Base-by-base conservation (phyloP, 352 stramenopile species). In the Phytopythium oedochilum region DNA sequence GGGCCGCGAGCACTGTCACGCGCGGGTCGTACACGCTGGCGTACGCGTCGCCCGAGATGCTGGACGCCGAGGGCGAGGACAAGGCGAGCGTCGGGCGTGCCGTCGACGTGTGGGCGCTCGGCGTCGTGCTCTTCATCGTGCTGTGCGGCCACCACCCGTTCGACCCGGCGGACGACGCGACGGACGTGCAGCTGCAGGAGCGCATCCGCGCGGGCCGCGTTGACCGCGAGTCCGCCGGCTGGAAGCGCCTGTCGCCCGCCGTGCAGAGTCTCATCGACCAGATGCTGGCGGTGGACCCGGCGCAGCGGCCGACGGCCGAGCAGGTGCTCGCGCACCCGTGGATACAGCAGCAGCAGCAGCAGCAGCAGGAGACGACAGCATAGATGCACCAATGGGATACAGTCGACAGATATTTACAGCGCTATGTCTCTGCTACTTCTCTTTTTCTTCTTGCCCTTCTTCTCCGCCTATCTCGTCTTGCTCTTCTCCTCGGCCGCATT, bases 51-150 rank as follows among this genome's bases (percentile, higher is more conserved):
- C 49, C 49, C 11, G 49, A 55, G 49, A 12, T 44, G 49, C 49
- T 55, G 32, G 23, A 11, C 5, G 34, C 31, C 14, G 49, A 42
- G 29, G 20, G 29, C 22, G 32, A 23, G 12, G 14, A 34, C 25
- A 35, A 17, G 15, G 29, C 32, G 32, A 8, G 64, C 66, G 2
- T 63, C 71, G n/a, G 73, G 9, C 63, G 58, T 38, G 71, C 71
- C 10, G 78, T 83, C 53, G 75, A 86, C 42, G 71, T 86, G 14
- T 86, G 75, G 75, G 67, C 75, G 5, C 55, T 86, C 0, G 75
- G 75, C 44, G 71, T 86, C 10, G 71, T 86, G 50, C 59, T 86
- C 39, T 86, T 71, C 62, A 66, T 84, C 55, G 52, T 84, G 25
- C 53, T 86, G 12, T 79, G 65, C 52, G 75, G 75, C 15, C 56